Evolutionary conservation across 1,139 yeast species (phyloP).

Genomic region (Kazachstania sp.): DNA sequence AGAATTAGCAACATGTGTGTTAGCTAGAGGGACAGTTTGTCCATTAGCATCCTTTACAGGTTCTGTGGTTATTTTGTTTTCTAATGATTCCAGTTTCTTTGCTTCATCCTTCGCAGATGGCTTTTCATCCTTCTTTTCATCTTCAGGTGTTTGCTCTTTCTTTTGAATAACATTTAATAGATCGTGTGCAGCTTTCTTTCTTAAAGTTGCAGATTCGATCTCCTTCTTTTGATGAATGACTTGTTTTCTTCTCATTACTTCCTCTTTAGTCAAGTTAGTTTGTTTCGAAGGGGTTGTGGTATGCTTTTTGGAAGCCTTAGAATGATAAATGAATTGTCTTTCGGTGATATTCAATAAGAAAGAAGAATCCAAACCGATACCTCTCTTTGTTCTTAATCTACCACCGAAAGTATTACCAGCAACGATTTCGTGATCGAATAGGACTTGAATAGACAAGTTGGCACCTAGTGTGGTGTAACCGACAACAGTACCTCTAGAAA

Average conservation of each 20-base stretch:
- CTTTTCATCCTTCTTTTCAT: conserved; percentile 1
- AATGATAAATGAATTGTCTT: conserved; percentile 68
- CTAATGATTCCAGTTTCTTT: neutral
- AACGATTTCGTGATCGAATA: conserved; percentile 75
- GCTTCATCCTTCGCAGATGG: neutral
- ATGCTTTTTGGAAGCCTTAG: conserved; percentile 49
- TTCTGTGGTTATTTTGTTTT: neutral
- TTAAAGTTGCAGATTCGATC: conserved; percentile 5
- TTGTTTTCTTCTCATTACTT: neutral
- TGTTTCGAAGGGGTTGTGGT: neutral
- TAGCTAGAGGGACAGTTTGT: conserved; percentile 9
- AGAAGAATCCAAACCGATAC: conserved; percentile 74
- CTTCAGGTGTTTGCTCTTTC: neutral
- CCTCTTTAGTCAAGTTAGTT: conserved; percentile 3
- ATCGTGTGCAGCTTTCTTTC: conserved; percentile 10
- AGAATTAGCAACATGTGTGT: conserved; percentile 27
- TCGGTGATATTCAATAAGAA: conserved; percentile 69
- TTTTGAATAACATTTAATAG: conserved; percentile 9
- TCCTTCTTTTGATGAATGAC: conserved; percentile 9
- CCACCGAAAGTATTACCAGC: conserved; percentile 81
- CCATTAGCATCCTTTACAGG: conserved; percentile 1
- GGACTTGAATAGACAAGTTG: conserved; percentile 47
- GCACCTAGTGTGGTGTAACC: conserved; percentile 63
- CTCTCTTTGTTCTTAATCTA: conserved; percentile 68
- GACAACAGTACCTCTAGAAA: conserved; percentile 84